Base-by-base conservation (phyloP, 2,329 filamentous ascomycete genomes). In the Tolypocladium paradoxum region DNA sequence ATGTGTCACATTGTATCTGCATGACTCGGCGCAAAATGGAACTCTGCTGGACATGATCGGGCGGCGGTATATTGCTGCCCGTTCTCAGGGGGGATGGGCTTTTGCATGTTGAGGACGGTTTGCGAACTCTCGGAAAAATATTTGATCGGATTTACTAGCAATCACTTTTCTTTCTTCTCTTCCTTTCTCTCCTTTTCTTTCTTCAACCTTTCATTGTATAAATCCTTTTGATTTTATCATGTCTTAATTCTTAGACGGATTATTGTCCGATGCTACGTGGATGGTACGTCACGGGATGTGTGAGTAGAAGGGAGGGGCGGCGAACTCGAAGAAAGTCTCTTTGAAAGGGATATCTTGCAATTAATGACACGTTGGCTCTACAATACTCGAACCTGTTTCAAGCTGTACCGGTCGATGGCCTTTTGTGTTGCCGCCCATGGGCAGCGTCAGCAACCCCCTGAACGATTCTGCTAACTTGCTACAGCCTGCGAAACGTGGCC, bases 31-130 rank as follows among this genome's bases (percentile, higher is more conserved):
- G 50, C 34, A 54, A 54, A 22, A 36, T 6, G 47, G 36, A 18
- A 31, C 29, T 24, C 37, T 31, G n/a, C 36, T 47, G 43, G 24
- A 47, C 18, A 33, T 16, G 43, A 47, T 33, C 14, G 22, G 27
- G 43, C 9, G 9, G 43, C 4, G 43, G 18, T 18, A 31, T 20
- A 8, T 31, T 29, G 43, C 43, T 20, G 27, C 27, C 18, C 18
- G 9, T 18, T 33, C 27, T 47, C 27, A 18, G 18, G 27, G 29
- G 29, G 27, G 16, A 35, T 12, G 61, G 61, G 59, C 56, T 54
- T 56, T 55, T 24, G 27, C 43, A 11, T 12, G 49, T 16, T 4
- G 49, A 51, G 29, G 27, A 33, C 14, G 27, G n/a, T 45, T 36
- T 20, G 16, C 29, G 37, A 51, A 43, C 6, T 45, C 27, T 34